These are phyloP conservation scores for Aspergillus spinulosporus DNA, from an alignment of 2,329 filamentous ascomycete species.

Conservation along the genomic window DNA sequence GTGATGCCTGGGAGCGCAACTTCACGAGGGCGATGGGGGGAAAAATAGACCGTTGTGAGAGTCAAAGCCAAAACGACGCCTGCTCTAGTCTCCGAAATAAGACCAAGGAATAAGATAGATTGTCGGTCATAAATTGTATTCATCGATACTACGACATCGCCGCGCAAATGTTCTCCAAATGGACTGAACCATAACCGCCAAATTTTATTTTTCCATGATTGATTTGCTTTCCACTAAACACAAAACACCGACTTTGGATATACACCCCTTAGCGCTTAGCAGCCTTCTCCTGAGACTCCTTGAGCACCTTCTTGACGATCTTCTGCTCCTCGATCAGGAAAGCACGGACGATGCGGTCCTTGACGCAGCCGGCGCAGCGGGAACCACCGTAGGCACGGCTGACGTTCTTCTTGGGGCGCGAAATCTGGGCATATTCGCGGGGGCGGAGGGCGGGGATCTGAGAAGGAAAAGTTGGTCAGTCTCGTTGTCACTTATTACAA, in stretches of 20 bases:
- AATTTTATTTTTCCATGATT: slow-evolving; percentile 35
- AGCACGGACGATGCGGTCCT: slow-evolving; percentile 94
- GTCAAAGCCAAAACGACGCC: no score
- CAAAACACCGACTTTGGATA: slow-evolving; percentile 27
- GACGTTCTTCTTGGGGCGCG: slow-evolving; percentile 99
- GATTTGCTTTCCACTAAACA: slow-evolving; percentile 35
- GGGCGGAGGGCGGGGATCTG: slow-evolving; percentile 95
- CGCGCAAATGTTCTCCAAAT: slow-evolving; percentile 35
- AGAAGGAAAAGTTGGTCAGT: slow-evolving; percentile 4
- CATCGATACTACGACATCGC: slow-evolving; percentile 33
- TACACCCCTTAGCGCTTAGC: slow-evolving; percentile 44
- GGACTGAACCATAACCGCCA: slow-evolving; percentile 35
- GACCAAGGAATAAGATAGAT: neutral
- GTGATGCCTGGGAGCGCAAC: no score
- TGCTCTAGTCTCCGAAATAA: neutral
- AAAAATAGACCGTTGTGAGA: no score
- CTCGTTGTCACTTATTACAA: neutral
- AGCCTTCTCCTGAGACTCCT: slow-evolving; percentile 82
- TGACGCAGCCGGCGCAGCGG: slow-evolving; percentile 97
- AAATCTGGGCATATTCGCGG: slow-evolving; percentile 95
- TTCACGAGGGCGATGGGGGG: no score
- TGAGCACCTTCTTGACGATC: slow-evolving; percentile 99
- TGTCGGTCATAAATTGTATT: slow-evolving; percentile 33
- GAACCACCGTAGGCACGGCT: slow-evolving; percentile 98
- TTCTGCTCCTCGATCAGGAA: slow-evolving; percentile 99